Evolutionary conservation across 257 asterid genomes (phyloP), one percentile per base, ranked within the genome.

Genomic region (Solanum peruvianum): DNA sequence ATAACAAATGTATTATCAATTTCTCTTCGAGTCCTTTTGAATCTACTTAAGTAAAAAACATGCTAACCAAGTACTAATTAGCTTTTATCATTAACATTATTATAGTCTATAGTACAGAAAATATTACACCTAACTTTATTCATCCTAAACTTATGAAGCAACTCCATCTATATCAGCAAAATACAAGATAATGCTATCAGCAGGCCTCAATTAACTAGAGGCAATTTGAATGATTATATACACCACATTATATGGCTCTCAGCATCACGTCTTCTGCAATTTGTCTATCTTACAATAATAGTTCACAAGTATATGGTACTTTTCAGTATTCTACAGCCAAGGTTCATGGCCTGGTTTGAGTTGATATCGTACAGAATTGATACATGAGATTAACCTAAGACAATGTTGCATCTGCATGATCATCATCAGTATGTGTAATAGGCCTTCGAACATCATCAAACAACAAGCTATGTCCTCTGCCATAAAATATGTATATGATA

Each of bases 391-490:
- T 73, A 5, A 27, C 49, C 81, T 72, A 72, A 72, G 78, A 70
- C 33, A 71, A 72, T 21, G 82, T 39, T 21, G 82, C 27, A 73
- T 14, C 82, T 4, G 31, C 31, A 64, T 33, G 49, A 10, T 9
- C 69, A 16, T 86, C 85, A 75, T 70, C 80, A 60, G 29, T 67
- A 86, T 84, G 85, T 18, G 35, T 44, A 71, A 6, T 73, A 25
- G 90, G 71, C 86, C 20, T 11, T 18, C 60, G 58, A 31, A 35
- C 49, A 3, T 45, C 84, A 33, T 88, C 44, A 23, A 27, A 45
- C 72, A 90, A 86, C 47, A 45, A 66, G 91, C 92, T 90, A 87
- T 90, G 92, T 62, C 60, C 67, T 58, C 91, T 88, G 45, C 92
- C 92, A 69, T 90, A 90, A 31, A 88, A 85, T 64, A 84, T 42